Base-by-base conservation (phyloP, 306 rosid species). In the Acacia confusa region DNA sequence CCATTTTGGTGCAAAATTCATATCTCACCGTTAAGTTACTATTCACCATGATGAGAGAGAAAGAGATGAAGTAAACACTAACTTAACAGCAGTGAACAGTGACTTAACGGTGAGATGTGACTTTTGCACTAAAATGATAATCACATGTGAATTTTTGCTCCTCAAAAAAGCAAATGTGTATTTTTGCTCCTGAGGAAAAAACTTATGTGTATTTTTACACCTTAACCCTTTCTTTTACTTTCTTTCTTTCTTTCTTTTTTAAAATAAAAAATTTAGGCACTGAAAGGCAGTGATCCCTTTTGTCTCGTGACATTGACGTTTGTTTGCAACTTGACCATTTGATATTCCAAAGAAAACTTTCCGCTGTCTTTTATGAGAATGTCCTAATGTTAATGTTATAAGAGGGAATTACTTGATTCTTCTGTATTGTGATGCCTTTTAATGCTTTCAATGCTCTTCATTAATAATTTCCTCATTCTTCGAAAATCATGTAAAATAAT, bases 311-410 rank as follows among this genome's bases (percentile, higher is more conserved):
- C 75, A 76, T 12, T 72, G 69, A 44, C 75, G 4, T 55, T 38
- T 67, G 3, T 78, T 43, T 60, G 44, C 87, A 84, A 61, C 78
- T 71, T 38, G 73, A 72, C 45, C 22, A 76, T 78, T 61, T 41
- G 19, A 47, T 78, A 74, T 27, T 82, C 47, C 28, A 16, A 47
- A 74, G 10, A 74, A 68, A 22, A 78, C 34, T 38, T 73, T 73
- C 71, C 20, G 41, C 71, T 66, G 44, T 77, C 7, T 25, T 16
- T 13, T 10, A 45, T 74, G 47, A 34, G 11, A 1, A 7, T 4
- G 72, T n/a, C 74, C 55, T 20, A 67, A 41, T 24, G 17, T 24
- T 20, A 67, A 41, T 24, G 17, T 24, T 16, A 6, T 6, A 14
- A 11, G 32, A 36, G 44, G 5, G 14, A 36, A 41, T 10, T 40